phyloP scores from a whole-genome alignment of 169 alveolate genomes.

The Miamiensis avidus region DNA sequence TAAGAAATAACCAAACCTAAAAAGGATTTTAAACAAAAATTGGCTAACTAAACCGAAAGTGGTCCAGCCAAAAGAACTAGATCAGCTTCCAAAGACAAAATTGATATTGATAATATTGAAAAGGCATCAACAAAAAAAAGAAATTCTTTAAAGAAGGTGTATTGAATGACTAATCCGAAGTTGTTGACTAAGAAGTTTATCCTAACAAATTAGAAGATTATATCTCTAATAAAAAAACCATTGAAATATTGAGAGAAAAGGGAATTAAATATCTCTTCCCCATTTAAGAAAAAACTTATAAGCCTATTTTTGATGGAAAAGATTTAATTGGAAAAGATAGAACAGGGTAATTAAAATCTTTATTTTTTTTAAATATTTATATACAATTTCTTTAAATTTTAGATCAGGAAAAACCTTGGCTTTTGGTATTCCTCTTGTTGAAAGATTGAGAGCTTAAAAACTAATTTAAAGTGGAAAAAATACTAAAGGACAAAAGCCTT shows the following conservation, averaged over 20 bases:
- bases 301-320: conserved; percentile 76
- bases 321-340: conserved; percentile 87
- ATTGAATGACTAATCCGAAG: background rate
- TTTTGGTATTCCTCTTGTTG: conserved; percentile 83
- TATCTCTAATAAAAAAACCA: conserved; percentile 48
- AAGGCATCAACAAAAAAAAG: too few species aligned
- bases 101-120: too few species aligned
- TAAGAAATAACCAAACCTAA: background rate
- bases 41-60: background rate
- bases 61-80: background rate
- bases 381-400: too few species aligned
- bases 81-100: background rate
- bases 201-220: background rate
- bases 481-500: conserved; percentile 56
- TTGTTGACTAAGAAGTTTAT: background rate
- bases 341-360: conserved; percentile 67
- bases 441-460: conserved; percentile 73
- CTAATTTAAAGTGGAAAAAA: conserved; percentile 40
- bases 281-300: conserved; percentile 80
- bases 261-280: conserved; percentile 77
- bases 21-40: too few species aligned
- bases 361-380: too few species aligned
- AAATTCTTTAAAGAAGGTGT: background rate
- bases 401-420: conserved; percentile 87
- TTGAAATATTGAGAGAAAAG: conserved; percentile 43